phyloP scores from a whole-genome alignment of 805 yeast species.

The Wickerhamiella musiphila region DNA sequence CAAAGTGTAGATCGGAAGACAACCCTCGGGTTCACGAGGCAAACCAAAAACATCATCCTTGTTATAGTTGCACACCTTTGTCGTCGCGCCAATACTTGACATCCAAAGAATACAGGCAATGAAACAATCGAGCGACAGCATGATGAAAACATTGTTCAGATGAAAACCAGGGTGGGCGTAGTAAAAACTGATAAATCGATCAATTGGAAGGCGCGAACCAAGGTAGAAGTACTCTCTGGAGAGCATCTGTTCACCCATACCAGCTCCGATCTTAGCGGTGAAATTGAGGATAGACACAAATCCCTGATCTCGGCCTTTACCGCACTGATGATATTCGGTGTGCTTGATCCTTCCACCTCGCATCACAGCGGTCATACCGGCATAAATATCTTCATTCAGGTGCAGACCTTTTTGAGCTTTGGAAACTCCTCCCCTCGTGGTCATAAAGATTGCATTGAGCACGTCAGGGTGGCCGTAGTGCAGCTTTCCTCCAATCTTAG shows the following conservation, averaged over 20 bases:
- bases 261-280: conserved; percentile 74
- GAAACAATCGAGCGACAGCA: conserved; percentile 48
- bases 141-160: conserved; percentile 57
- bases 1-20: conserved; percentile 53
- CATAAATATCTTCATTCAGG: conserved; percentile 71
- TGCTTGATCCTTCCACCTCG: conserved; percentile 77
- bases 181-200: conserved; percentile 61
- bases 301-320: conserved; percentile 75
- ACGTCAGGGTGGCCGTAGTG: conserved; percentile 85
- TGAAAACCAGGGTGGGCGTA: conserved; percentile 83
- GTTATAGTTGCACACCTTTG: conserved; percentile 44
- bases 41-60: conserved; percentile 43
- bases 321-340: conserved; percentile 71
- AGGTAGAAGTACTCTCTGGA: conserved; percentile 68
- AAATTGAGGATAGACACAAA: conserved; percentile 69
- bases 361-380: conserved; percentile 63
- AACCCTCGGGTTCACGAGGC: conserved; percentile 46
- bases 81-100: conserved; percentile 43
- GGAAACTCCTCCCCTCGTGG: conserved; percentile 75
- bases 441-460: conserved; percentile 56
- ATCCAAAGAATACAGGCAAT: conserved; percentile 41
- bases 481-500: conserved; percentile 65
- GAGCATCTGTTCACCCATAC: conserved; percentile 79
- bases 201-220: conserved; percentile 61
- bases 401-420: conserved; percentile 74